Base-by-base conservation (phyloP, 176 grass and related monocot genomes). In the Elaeis guineensis region DNA sequence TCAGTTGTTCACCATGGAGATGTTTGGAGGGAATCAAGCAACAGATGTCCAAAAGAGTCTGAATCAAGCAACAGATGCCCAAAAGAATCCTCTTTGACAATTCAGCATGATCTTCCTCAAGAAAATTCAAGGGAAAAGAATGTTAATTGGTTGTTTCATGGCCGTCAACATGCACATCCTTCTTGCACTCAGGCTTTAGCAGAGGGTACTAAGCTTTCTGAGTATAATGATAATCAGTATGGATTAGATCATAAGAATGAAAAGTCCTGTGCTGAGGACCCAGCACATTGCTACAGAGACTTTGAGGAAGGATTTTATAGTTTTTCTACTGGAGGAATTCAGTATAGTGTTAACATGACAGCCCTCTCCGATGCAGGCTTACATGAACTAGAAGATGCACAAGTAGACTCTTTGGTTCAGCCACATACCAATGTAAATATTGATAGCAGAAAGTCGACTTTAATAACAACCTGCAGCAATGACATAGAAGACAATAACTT, bases 31-130 rank as follows among this genome's bases (percentile, higher is more conserved):
- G 62, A 68, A 59, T 72, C 78, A 6, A 80, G 39, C 51, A 74
- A 67, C 68, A 57, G 44, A 50, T 84, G 60, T 57, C 49, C 25
- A 24, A 77, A 79, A 30, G 64, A 78, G 62, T 58, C 57, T 58
- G 81, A 89, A 23, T 85, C 76, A 30, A 71, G 74, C 18, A 80
- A 84, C 17, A 64, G 53, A 24, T 79, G 68, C 50, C 69, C 63
- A 17, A 95, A 83, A 76, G 86, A 29, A 25, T 89, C 85, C 7
- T 86, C 80, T 3, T 35, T 76, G 64, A 86, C 62, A 17, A 19
- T 21, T 50, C 72, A 51, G 30, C 53, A 17, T 17, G 78, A 49
- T 26, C 73, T 60, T 78, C 69, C 63, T 64, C 52, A 35, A 60
- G 53, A 71, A 51, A 89, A 50, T 49, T 49, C 25, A 1, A 80